A percentile compares a stretch with the other conserved stretches of the same genome.
phyloP scores from a whole-genome alignment of 352 stramenopile genomes.

The Pythium aphanidermatum region DNA sequence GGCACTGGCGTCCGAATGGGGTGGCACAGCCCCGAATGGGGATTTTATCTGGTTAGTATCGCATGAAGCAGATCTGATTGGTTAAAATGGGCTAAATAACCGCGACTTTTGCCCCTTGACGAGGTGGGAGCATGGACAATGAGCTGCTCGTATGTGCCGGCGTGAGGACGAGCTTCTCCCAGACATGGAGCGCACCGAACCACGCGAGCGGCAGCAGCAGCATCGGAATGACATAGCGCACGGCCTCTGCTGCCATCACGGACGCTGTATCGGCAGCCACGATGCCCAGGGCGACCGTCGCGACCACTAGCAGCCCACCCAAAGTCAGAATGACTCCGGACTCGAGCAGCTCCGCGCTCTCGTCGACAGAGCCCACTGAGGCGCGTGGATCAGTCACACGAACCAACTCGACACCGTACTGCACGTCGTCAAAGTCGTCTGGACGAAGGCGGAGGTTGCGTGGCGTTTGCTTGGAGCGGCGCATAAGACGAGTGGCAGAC shows the following conservation, averaged over 20 bases:
- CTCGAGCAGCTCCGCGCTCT: conserved; percentile 28
- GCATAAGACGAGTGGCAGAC: conserved; percentile 5
- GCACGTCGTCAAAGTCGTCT: conserved; percentile 63
- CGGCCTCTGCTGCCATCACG: conserved; percentile 24
- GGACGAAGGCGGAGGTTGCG: conserved; percentile 23
- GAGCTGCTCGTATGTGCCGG: neutral
- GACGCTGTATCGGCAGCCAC: conserved; percentile 23
- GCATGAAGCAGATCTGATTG: too few relatives aligned
- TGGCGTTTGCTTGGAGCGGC: conserved; percentile 8
- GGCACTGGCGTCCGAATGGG: too few relatives aligned
- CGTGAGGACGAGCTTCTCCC: conserved; percentile 29
- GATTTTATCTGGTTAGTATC: conserved; percentile 10
- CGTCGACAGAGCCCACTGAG: conserved; percentile 2
- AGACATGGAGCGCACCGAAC: conserved; percentile 38
- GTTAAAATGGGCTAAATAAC: conserved; percentile 19
- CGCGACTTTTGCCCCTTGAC: conserved; percentile 17
- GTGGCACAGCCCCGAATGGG: neutral
- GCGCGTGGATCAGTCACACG: conserved; percentile 19
- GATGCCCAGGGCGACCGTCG: conserved; percentile 31
- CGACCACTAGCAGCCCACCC: conserved; percentile 20
- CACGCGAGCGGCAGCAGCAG: conserved; percentile 40
- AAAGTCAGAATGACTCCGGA: conserved; percentile 25
- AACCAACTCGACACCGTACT: conserved; percentile 58
- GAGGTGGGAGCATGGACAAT: too few relatives aligned
- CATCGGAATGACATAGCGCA: conserved; percentile 41